A percentile compares a stretch with the other conserved stretches of the same genome.
Conservation (phyloP, 768 basidiomycete species). For the Lactarius akahatsu region DNA sequence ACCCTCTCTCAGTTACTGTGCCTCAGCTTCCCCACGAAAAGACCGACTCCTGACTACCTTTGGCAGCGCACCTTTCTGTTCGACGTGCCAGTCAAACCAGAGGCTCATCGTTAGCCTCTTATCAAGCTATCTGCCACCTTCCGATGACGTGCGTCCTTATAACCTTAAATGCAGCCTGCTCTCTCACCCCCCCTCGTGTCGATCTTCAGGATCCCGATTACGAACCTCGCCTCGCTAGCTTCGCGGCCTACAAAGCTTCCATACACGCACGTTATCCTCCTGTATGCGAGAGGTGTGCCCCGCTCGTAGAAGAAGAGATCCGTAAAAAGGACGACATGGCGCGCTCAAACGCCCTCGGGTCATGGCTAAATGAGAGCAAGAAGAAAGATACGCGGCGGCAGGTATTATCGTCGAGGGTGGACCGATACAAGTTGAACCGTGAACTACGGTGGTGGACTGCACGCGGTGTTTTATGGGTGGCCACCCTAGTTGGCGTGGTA, state of each 20-base stretch:
- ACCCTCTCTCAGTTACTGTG: constrained; percentile 7
- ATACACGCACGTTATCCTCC: constrained; percentile 84
- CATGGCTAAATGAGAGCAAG: constrained; percentile 63
- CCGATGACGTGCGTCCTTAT: constrained; percentile 53
- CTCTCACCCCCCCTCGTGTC: constrained; percentile 14
- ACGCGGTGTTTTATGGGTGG: constrained; percentile 66
- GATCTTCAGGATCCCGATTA: constrained; percentile 68
- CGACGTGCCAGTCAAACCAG: constrained; percentile 90
- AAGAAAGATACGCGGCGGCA: constrained; percentile 60
- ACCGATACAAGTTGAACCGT: constrained; percentile 44
- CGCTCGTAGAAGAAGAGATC: constrained; percentile 81
- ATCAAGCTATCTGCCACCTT: constrained; percentile 82
- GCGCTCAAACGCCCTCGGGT: constrained; percentile 69
- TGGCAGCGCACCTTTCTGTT: constrained; percentile 69
- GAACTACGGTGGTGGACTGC: constrained; percentile 67
- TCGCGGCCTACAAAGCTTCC: constrained; percentile 71
- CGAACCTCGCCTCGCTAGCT: constrained; percentile 54
- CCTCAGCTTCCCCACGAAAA: constrained; percentile 63
- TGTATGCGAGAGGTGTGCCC: constrained; percentile 73
- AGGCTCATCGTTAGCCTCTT: constrained; percentile 82
- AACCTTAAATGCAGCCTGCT: constrained; percentile 9
- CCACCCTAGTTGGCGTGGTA: constrained; percentile 45
- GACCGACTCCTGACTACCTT: constrained; percentile 66
- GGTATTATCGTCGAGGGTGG: constrained; percentile 42
- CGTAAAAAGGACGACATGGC: constrained; percentile 79